These are phyloP conservation scores for Acanthamoeba divionensis DNA, from an alignment of 208 protist species.

Conservation along the genomic window DNA sequence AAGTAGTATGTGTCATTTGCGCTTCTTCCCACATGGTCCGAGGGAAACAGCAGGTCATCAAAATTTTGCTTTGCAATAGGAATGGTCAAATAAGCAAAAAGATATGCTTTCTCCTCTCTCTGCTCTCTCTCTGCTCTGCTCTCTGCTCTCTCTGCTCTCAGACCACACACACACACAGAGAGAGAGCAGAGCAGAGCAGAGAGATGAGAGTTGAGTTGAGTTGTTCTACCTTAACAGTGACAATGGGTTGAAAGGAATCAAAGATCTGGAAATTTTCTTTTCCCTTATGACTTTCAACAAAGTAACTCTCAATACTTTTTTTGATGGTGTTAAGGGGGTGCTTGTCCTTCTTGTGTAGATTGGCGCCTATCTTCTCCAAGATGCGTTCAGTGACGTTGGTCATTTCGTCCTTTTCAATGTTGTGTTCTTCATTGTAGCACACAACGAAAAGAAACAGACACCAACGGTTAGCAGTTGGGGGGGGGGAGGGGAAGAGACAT, in stretches of 20 bases:
- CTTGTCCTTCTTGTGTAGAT: conserved; percentile 52
- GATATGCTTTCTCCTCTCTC: no score
- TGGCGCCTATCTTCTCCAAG: conserved; percentile 8
- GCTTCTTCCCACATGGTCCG: conserved; percentile 69
- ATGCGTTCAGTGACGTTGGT: conserved; percentile 22
- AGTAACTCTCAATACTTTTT: conserved; percentile 63
- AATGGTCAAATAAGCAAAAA: conserved; percentile 57
- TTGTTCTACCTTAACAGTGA: not conserved
- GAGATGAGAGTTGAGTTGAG: not conserved
- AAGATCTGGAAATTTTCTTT: conserved; percentile 45
- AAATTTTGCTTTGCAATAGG: conserved; percentile 73
- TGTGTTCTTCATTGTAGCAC: not conserved
- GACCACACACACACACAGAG: not conserved
- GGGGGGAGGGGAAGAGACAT: not conserved
- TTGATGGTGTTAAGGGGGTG: conserved; percentile 68
- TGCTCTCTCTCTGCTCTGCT: not conserved
- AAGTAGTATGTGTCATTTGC: conserved; percentile 81
- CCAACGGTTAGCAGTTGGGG: not conserved
- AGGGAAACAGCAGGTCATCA: conserved; percentile 74
- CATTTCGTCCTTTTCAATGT: not conserved
- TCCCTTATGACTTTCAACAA: not conserved
- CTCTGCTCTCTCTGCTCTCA: not conserved
- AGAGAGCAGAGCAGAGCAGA: no score
- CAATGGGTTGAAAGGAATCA: conserved; percentile 58
- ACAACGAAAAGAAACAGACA: not conserved